Evolutionary conservation across 1,139 yeast species (phyloP).

Genomic region (Saccharomyces hybrid): DNA sequence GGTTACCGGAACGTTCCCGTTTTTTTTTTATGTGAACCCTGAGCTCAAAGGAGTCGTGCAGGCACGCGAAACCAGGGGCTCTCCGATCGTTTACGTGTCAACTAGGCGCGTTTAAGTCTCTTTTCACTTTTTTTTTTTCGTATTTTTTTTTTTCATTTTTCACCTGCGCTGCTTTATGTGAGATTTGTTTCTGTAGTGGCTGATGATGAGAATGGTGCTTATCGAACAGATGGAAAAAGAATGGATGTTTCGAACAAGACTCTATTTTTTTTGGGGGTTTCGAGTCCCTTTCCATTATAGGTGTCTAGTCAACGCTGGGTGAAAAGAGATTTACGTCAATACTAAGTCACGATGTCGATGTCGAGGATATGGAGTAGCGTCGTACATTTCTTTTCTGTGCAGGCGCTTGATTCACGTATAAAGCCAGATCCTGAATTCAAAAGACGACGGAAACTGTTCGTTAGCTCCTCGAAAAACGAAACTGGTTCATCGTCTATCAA

Average conservation of each 20-base stretch:
- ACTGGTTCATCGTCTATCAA: not conserved
- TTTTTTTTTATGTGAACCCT: not conserved
- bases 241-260: too few relatives aligned
- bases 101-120: not conserved
- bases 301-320: not conserved
- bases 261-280: not conserved
- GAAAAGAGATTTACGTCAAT: not conserved
- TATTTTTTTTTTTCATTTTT: not conserved
- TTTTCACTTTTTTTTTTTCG: not conserved
- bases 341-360: not conserved
- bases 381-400: constrained; percentile 53
- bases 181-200: not conserved
- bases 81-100: not conserved
- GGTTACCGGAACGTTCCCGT: not conserved
- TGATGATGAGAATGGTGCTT: not conserved
- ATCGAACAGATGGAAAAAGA: too few relatives aligned
- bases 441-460: constrained; percentile 30
- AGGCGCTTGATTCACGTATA: constrained; percentile 69
- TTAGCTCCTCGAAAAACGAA: not conserved
- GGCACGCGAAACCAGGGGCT: not conserved
- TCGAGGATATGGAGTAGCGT: constrained; percentile 9
- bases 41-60: not conserved
- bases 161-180: not conserved
- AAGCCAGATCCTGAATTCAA: constrained; percentile 44
- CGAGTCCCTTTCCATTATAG: not conserved